Conservation (phyloP, 31 red algal genomes). For the Endocladia muricata region DNA sequence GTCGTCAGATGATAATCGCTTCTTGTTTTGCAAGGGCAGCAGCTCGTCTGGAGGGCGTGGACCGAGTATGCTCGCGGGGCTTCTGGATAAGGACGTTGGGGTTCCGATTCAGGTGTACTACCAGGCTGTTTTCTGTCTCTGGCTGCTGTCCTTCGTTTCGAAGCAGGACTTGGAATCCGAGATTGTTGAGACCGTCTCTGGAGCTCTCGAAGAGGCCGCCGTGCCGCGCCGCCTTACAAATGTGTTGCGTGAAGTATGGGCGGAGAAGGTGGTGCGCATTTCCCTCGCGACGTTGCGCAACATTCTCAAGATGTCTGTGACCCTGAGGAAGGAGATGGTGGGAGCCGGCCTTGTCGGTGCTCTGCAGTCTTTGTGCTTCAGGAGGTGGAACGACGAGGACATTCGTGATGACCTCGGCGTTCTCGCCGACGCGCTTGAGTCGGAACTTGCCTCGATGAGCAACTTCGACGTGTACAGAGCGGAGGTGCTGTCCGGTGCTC, state of each 20-base stretch:
- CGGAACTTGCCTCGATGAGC: constrained; percentile 78
- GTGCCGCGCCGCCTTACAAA: constrained; percentile 63
- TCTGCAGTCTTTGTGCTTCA: constrained; percentile 49
- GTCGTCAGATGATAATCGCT: constrained; percentile 42
- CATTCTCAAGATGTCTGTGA: constrained; percentile 49
- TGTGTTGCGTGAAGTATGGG: constrained; percentile 60
- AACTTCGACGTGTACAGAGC: constrained; percentile 89
- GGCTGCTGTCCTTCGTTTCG: constrained; percentile 79
- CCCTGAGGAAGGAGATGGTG: constrained; percentile 83
- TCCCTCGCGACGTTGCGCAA: constrained; percentile 77
- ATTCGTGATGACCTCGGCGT: constrained; percentile 72
- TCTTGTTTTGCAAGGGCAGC: constrained; percentile 29
- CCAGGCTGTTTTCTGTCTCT: constrained; percentile 76
- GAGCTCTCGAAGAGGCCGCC: constrained; percentile 65
- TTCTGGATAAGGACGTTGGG: constrained; percentile 47
- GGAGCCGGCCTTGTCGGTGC: constrained; percentile 82
- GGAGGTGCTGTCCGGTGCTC: constrained; percentile 82
- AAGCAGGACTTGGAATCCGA: constrained; percentile 17
- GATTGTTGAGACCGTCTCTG: constrained; percentile 30
- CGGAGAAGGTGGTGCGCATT: constrained; percentile 88
- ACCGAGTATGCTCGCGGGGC: constrained; percentile 21
- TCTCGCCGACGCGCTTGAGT: constrained; percentile 59
- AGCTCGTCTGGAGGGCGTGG: constrained; percentile 3
- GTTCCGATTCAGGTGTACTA: constrained; percentile 73
- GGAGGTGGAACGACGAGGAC: constrained; percentile 83